phyloP scores from a whole-genome alignment of 1,139 yeast genomes.

The Hansenula anomala region DNA sequence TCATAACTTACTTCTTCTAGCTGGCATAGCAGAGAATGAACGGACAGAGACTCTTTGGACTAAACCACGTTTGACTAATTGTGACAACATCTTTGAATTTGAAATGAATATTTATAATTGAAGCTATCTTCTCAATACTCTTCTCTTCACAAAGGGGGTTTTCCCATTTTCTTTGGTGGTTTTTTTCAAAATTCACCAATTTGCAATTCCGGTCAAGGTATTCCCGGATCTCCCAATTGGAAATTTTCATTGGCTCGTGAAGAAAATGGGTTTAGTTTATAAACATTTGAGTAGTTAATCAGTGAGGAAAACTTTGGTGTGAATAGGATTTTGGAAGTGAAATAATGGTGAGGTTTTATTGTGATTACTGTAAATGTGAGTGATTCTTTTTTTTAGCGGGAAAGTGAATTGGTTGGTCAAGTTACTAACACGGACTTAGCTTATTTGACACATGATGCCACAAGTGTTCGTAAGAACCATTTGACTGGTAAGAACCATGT shows the following conservation, averaged over 20 bases:
- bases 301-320: no score
- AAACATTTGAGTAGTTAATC: no score
- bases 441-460: constrained; percentile 82
- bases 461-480: constrained; percentile 84
- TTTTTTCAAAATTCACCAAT: neutral
- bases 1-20: constrained; percentile 24
- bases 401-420: constrained; percentile 9
- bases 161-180: constrained; percentile 1
- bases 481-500: constrained; percentile 77
- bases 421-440: constrained; percentile 26
- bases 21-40: constrained; percentile 30
- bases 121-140: no score
- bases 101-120: constrained; percentile 1
- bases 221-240: neutral
- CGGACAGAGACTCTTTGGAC: constrained; percentile 24
- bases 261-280: neutral
- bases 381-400: constrained; percentile 1
- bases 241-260: constrained; percentile 2
- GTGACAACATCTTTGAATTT: constrained; percentile 8
- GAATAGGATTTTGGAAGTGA: neutral
- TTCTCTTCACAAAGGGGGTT: constrained; percentile 1
- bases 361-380: constrained; percentile 76
- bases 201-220: neutral
- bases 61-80: constrained; percentile 23
- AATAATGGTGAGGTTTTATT: constrained; percentile 53